Base-by-base conservation (phyloP, 345 rosid species). In the Citrus maxima region DNA sequence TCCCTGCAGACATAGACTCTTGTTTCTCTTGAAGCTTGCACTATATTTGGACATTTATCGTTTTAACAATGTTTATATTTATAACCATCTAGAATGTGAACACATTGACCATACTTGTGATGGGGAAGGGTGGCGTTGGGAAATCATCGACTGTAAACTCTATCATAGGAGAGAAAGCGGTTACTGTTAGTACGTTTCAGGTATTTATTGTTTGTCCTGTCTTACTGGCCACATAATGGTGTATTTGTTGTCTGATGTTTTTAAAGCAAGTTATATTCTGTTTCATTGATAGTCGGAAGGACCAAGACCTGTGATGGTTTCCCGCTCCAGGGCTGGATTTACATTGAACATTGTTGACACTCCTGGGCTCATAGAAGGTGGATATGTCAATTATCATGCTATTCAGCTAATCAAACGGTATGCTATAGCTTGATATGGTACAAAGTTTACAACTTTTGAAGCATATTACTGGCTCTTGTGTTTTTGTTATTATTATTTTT, bases 91-190 rank as follows among this genome's bases (percentile, higher is more conserved):
- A 93, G 98, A 86, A 89, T 79, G 89, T 88, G 70, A 86, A 82
- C 86, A 87, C 89, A 16, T 72, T 92, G 87, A 90, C 98, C 1
- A 88, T 93, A 66, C 90, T 93, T 80, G 98, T 92, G 49, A 84
- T 93, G 92, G 98, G 98, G 68, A 93, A 93, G 86, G 97, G 95
- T n/a, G 97, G 98, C 56, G 91, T 90, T 70, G 98, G 97, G 59
- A 93, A 93, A 78, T 93, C 98, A 18, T 93, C 98, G 2, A 90
- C 98, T 65, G 93, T 93, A 55, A 93, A 92, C 79, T 93, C 98
- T 46, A 88, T 93, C 63, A 77, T 90, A 22, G 93, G 97, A 63
- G 98, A 93, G 87, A 88, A 84, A 64, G 95, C 85, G 65, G 90
- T 89, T 77, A 80, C 90, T 76, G 93, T 92, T 73, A 92, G 88